Conservation (phyloP, 805 yeast species). For the Hanseniaspora singularis region DNA sequence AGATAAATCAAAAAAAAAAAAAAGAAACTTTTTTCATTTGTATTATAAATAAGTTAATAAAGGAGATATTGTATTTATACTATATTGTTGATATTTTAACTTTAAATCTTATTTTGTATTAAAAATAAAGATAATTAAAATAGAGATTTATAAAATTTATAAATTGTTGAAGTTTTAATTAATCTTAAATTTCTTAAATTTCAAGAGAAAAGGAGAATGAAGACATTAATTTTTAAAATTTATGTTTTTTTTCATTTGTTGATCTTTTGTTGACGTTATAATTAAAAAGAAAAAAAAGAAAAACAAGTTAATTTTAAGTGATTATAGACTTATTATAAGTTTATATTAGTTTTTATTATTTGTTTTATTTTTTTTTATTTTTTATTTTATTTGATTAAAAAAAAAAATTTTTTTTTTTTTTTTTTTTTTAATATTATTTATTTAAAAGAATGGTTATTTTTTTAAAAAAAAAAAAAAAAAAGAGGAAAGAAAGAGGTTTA, state of each 20-base stretch:
- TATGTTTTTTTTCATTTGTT: background rate
- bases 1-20: too few relatives aligned
- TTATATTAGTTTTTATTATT: background rate
- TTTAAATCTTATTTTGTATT: too few relatives aligned
- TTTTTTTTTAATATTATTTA: too few relatives aligned
- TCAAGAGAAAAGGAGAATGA: slow-evolving; percentile 1
- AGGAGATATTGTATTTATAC: too few relatives aligned
- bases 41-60: too few relatives aligned
- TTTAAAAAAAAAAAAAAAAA: too few relatives aligned
- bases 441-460: background rate
- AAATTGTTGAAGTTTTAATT: background rate
- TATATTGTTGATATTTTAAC: too few relatives aligned
- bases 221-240: too few relatives aligned
- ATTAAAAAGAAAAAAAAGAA: background rate
- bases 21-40: too few relatives aligned
- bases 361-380: background rate
- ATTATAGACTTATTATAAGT: background rate
- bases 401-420: background rate
- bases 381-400: too few relatives aligned
- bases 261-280: slow-evolving; percentile 1
- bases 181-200: too few relatives aligned
- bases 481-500: too few relatives aligned
- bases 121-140: background rate
- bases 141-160: background rate
- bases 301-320: background rate